Conservation (phyloP, 2,329 filamentous ascomycete species). For the Cladophialophora bantiana region DNA sequence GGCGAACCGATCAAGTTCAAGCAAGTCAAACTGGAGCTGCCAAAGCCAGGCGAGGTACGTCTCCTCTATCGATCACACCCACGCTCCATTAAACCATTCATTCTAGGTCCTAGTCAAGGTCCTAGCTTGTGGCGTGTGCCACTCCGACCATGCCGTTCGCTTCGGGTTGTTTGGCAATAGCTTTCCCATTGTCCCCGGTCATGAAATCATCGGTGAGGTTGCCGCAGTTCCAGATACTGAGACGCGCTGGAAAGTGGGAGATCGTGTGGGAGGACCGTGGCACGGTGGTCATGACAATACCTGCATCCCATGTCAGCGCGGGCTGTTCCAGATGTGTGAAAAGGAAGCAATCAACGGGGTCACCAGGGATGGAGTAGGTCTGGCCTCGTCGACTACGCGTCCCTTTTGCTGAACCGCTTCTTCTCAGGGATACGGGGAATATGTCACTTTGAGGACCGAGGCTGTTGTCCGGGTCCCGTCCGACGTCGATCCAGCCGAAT, state of each 20-base stretch:
- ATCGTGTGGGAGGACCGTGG: slow-evolving; percentile 72
- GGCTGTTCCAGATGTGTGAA: slow-evolving; percentile 72
- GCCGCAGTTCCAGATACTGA: slow-evolving; percentile 66
- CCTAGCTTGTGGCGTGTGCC: slow-evolving; percentile 75
- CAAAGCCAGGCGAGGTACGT: slow-evolving; percentile 63
- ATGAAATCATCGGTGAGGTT: slow-evolving; percentile 74
- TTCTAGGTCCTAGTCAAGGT: slow-evolving; percentile 67
- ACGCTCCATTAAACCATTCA: background rate
- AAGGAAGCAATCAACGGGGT: slow-evolving; percentile 70
- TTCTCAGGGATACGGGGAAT: slow-evolving; percentile 60
- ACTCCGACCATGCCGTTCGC: slow-evolving; percentile 63
- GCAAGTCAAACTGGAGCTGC: slow-evolving; percentile 65
- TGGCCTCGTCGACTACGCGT: background rate
- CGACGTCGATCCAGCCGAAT: slow-evolving; percentile 55
- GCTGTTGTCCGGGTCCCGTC: slow-evolving; percentile 56
- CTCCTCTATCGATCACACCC: background rate
- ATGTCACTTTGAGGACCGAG: slow-evolving; percentile 48
- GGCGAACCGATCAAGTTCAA: slow-evolving; percentile 64
- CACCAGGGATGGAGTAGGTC: slow-evolving; percentile 60
- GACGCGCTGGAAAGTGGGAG: slow-evolving; percentile 66
- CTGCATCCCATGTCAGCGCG: slow-evolving; percentile 69
- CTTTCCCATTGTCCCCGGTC: slow-evolving; percentile 71
- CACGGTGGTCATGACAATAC: slow-evolving; percentile 65
- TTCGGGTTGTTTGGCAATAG: slow-evolving; percentile 60
- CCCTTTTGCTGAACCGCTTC: background rate